These are phyloP conservation scores for Acephala macrosclerotiorum DNA, from an alignment of 2,329 filamentous ascomycete genomes.

Conservation along the genomic window DNA sequence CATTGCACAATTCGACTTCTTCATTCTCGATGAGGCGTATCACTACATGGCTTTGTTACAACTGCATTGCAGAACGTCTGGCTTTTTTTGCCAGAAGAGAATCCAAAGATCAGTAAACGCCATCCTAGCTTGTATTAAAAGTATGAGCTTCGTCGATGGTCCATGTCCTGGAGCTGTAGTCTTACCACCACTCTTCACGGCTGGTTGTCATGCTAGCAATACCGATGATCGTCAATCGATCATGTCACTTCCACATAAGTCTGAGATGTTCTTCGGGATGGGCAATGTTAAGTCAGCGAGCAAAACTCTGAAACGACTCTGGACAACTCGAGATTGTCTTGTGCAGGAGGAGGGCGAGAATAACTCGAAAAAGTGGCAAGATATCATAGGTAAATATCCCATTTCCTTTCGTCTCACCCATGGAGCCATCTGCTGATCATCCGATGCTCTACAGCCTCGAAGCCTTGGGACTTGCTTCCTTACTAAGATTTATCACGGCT, in stretches of 20 bases:
- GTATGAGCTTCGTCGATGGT: neutral
- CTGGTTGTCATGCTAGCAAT: neutral
- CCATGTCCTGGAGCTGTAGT: neutral
- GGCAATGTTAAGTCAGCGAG: neutral
- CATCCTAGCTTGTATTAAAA: neutral
- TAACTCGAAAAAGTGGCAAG: neutral
- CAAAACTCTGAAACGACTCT: neutral
- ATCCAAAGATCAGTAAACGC: neutral
- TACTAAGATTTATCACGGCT: neutral
- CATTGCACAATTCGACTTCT: neutral
- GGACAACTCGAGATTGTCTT: neutral
- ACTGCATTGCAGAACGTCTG: neutral
- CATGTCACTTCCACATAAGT: neutral
- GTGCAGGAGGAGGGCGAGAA: neutral
- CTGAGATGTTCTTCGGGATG: neutral
- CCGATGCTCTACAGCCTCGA: neutral
- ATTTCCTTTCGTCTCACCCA: neutral
- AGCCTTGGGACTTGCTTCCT: neutral
- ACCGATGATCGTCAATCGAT: neutral
- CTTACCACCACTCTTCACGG: constrained; percentile 11
- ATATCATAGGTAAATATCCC: neutral
- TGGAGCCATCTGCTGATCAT: neutral
- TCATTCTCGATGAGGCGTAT: neutral
- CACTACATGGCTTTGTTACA: constrained; percentile 3
- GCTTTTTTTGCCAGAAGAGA: neutral